phyloP scores from a whole-genome alignment of 2,329 filamentous ascomycete species.

The Paecilomyces sp. region DNA sequence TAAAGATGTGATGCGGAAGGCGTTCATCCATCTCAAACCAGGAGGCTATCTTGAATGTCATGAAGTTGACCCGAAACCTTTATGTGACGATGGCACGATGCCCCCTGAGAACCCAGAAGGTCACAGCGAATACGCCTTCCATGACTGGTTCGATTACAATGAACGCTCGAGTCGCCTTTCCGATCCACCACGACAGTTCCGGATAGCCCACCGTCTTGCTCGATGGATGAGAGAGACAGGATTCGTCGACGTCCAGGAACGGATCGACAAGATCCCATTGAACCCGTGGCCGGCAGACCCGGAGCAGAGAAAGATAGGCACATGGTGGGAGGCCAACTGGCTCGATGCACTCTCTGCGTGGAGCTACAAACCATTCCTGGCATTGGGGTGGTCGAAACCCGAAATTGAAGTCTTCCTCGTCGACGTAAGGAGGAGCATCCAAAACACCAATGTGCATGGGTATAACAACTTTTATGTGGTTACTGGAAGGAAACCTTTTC shows the following conservation, averaged over 20 bases:
- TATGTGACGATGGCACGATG: conserved; percentile 51
- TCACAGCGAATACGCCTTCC: conserved; percentile 31
- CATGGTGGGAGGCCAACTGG: conserved; percentile 42
- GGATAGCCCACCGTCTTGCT: conserved; percentile 48
- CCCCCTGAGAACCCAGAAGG: conserved; percentile 33
- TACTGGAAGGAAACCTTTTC: conserved; percentile 26
- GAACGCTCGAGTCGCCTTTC: conserved; percentile 37
- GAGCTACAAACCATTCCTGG: conserved; percentile 36
- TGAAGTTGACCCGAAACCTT: conserved; percentile 38
- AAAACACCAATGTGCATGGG: conserved; percentile 32
- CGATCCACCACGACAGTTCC: conserved; percentile 39
- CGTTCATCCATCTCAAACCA: conserved; percentile 47
- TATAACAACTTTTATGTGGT: conserved; percentile 36
- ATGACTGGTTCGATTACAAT: conserved; percentile 42
- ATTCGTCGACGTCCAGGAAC: conserved; percentile 50
- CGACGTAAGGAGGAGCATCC: conserved; percentile 35
- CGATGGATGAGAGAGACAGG: conserved; percentile 50
- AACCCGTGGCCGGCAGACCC: conserved; percentile 46
- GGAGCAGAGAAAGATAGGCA: conserved; percentile 41
- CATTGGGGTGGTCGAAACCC: conserved; percentile 36
- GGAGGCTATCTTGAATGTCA: conserved; percentile 46
- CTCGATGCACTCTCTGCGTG: conserved; percentile 36
- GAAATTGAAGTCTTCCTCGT: conserved; percentile 42
- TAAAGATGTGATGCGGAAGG: conserved; percentile 46
- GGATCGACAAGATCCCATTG: conserved; percentile 46